These are phyloP conservation scores for Haberlea rhodopensis DNA, from an alignment of 257 asterid species.

Conservation along the genomic window DNA sequence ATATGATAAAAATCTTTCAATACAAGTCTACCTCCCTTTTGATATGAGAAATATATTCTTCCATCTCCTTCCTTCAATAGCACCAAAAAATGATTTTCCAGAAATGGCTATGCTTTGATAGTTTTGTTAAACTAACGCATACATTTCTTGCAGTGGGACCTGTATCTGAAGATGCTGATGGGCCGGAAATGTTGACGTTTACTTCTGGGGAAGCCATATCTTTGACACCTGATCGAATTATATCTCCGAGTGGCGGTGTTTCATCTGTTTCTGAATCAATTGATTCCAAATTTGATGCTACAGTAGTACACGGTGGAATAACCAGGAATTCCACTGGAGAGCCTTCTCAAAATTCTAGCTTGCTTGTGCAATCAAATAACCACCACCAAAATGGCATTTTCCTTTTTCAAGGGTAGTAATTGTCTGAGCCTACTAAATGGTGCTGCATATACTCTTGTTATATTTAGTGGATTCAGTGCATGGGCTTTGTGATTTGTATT, in stretches of 20 bases:
- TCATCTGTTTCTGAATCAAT: slow-evolving; percentile 38
- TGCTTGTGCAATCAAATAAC: slow-evolving; percentile 36
- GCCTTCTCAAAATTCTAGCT: slow-evolving; percentile 40
- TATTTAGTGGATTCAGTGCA: not conserved
- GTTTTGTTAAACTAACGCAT: slow-evolving; percentile 19
- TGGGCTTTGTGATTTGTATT: slow-evolving; percentile 4
- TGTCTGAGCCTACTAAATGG: slow-evolving; percentile 11
- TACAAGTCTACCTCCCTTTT: slow-evolving; percentile 3
- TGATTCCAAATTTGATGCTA: slow-evolving; percentile 49
- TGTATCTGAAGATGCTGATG: slow-evolving; percentile 39
- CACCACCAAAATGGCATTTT: slow-evolving; percentile 56
- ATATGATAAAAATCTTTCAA: not conserved
- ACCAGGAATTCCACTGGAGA: slow-evolving; percentile 37
- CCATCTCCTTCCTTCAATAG: not conserved
- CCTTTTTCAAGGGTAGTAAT: slow-evolving; percentile 76
- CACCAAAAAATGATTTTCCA: slow-evolving; percentile 4
- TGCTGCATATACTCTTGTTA: not conserved
- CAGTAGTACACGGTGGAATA: slow-evolving; percentile 51
- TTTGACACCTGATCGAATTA: slow-evolving; percentile 24
- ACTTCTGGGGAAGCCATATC: slow-evolving; percentile 53
- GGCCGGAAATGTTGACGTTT: slow-evolving; percentile 67
- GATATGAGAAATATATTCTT: not conserved
- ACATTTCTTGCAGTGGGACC: slow-evolving; percentile 41
- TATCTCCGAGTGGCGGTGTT: slow-evolving; percentile 40
- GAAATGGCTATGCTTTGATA: not conserved